Conservation (phyloP, 2,329 filamentous ascomycete genomes). For the Curvularia spicifera region DNA sequence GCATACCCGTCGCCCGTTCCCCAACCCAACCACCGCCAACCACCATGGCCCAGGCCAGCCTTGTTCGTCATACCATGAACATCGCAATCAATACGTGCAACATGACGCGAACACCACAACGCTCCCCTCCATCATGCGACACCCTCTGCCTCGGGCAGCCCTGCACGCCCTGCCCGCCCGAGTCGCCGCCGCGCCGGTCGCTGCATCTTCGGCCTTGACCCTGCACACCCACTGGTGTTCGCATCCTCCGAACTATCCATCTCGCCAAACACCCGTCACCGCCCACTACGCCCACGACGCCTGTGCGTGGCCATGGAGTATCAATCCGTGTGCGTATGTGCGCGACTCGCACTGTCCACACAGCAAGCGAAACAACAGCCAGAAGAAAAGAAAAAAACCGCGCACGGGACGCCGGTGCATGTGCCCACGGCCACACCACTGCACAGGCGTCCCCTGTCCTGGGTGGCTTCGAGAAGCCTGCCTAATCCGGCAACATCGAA, state of each 20-base stretch:
- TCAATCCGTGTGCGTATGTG: too few relatives aligned
- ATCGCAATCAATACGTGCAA: slow-evolving; percentile 20
- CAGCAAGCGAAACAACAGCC: too few relatives aligned
- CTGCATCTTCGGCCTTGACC: too few relatives aligned
- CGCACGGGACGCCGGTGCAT: too few relatives aligned
- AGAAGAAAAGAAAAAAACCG: too few relatives aligned
- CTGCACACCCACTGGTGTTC: slow-evolving; percentile 4
- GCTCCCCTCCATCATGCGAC: background rate
- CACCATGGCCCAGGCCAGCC: background rate
- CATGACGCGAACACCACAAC: slow-evolving; percentile 21
- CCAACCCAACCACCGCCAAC: background rate
- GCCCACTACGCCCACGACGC: too few relatives aligned
- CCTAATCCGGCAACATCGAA: slow-evolving; percentile 20
- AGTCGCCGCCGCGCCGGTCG: too few relatives aligned
- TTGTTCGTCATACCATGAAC: background rate
- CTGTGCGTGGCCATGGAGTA: too few relatives aligned
- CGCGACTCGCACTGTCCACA: too few relatives aligned
- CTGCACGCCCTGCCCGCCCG: slow-evolving; percentile 13
- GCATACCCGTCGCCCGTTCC: slow-evolving; percentile 22
- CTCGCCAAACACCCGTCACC: slow-evolving; percentile 30
- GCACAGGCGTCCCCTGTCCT: background rate
- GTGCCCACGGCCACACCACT: background rate
- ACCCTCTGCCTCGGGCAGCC: background rate
- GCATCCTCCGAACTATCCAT: slow-evolving; percentile 33
- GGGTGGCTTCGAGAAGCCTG: slow-evolving; percentile 32